Evolutionary conservation across 768 basidiomycete genomes (phyloP).

Genomic region (Pholiota molesta): DNA sequence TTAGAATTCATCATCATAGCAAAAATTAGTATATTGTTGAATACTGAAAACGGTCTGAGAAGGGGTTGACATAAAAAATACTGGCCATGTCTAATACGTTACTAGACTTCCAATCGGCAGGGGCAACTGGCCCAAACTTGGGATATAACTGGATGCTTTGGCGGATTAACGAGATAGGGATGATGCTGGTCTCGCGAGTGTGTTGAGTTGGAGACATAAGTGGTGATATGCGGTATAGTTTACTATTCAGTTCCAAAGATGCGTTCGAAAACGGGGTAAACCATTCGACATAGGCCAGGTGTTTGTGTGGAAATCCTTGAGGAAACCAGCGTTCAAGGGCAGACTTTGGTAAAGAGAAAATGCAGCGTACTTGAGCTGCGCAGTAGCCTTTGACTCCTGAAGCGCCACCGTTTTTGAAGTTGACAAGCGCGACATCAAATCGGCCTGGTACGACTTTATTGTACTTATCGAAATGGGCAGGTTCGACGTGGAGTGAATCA

Average conservation of each 20-base stretch:
- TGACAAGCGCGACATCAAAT: neutral
- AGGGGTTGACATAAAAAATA: slow-evolving; percentile 34
- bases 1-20: too few relatives aligned
- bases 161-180: too few relatives aligned
- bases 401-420: neutral
- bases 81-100: slow-evolving; percentile 32
- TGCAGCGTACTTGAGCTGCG: slow-evolving; percentile 11
- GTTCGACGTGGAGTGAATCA: neutral
- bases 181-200: too few relatives aligned
- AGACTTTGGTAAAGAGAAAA: slow-evolving; percentile 14
- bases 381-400: neutral
- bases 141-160: slow-evolving; percentile 36
- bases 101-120: slow-evolving; percentile 32
- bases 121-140: slow-evolving; percentile 29
- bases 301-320: neutral
- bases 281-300: slow-evolving; percentile 25
- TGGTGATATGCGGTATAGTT: slow-evolving; percentile 31
- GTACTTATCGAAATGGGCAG: neutral
- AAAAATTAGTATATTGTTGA: slow-evolving; percentile 8
- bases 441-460: neutral
- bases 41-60: slow-evolving; percentile 31
- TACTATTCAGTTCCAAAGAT: slow-evolving; percentile 17
- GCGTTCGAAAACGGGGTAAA: slow-evolving; percentile 16
- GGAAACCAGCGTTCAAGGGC: slow-evolving; percentile 7
- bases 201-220: too few relatives aligned